phyloP scores from a whole-genome alignment of 2,329 filamentous ascomycete genomes.

The Bipolaris victoriae region DNA sequence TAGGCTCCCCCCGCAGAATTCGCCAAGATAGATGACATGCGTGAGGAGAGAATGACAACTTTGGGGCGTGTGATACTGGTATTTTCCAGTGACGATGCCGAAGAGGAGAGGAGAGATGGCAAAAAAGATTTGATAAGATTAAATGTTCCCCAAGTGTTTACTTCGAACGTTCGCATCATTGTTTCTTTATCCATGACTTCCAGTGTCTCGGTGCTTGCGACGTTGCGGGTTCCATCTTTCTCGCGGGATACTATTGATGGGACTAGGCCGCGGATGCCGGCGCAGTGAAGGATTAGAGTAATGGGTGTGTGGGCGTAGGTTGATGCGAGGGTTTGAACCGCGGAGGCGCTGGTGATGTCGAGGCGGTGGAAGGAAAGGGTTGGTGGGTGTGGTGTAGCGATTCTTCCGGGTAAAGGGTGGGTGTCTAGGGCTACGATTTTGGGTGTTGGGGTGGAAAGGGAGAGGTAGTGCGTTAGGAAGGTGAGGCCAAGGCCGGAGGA shows the following conservation, averaged over 20 bases:
- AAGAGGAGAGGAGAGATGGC: slow-evolving; percentile 21
- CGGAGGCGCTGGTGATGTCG: slow-evolving; percentile 16
- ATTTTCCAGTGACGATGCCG: neutral
- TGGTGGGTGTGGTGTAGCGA: neutral
- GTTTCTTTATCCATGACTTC: slow-evolving; percentile 50
- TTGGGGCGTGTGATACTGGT: slow-evolving; percentile 21
- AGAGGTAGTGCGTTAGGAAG: slow-evolving; percentile 47
- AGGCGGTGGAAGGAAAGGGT: slow-evolving; percentile 17
- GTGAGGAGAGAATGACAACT: slow-evolving; percentile 52
- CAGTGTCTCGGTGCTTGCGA: slow-evolving; percentile 51
- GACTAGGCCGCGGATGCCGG: slow-evolving; percentile 55
- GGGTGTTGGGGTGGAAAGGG: slow-evolving; percentile 8
- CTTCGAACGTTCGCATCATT: slow-evolving; percentile 48
- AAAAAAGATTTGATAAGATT: slow-evolving; percentile 48
- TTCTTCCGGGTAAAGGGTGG: slow-evolving; percentile 3
- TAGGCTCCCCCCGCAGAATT: slow-evolving; percentile 53
- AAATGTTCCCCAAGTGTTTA: slow-evolving; percentile 55
- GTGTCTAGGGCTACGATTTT: slow-evolving; percentile 34
- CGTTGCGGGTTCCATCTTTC: slow-evolving; percentile 21
- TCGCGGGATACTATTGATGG: slow-evolving; percentile 27
- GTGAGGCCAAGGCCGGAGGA: slow-evolving; percentile 87
- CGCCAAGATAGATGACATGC: slow-evolving; percentile 53
- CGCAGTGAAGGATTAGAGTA: slow-evolving; percentile 52
- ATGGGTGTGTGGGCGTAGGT: slow-evolving; percentile 34
- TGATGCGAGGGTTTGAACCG: slow-evolving; percentile 18